Evolutionary conservation across 805 yeast genomes (phyloP).

Genomic region (Clavispora phyllophila): DNA sequence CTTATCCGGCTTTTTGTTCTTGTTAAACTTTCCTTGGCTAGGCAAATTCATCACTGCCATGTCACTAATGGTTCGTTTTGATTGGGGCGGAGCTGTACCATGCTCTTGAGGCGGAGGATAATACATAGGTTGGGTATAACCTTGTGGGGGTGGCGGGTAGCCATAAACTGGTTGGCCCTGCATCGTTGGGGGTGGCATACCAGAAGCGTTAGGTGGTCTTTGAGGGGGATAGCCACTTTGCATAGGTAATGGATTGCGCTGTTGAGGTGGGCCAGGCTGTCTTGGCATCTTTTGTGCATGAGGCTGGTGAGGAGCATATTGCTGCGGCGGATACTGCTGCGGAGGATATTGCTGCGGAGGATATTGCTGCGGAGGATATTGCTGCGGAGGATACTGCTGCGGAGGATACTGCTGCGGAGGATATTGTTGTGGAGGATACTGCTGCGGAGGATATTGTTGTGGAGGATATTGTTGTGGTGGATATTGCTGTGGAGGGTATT

Average conservation of each 20-base stretch:
- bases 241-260: not conserved
- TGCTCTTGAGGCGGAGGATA: constrained; percentile 17
- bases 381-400: constrained; percentile 7
- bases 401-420: constrained; percentile 12
- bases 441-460: constrained; percentile 12
- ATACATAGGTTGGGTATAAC: constrained; percentile 7
- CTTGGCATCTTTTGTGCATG: not conserved
- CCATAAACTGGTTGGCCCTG: not conserved
- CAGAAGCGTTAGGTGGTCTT: not conserved
- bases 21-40: constrained; percentile 29
- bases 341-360: not conserved
- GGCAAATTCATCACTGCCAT: constrained; percentile 46
- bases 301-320: not conserved
- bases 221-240: not conserved
- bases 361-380: constrained; percentile 5
- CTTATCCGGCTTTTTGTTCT: constrained; percentile 44
- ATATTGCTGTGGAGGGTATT: not conserved
- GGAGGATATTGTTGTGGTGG: constrained; percentile 14
- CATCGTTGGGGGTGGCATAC: not conserved
- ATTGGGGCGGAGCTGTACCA: constrained; percentile 11
- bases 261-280: not conserved
- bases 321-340: not conserved
- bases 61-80: constrained; percentile 33
- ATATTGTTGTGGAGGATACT: not conserved
- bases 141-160: constrained; percentile 12